These are phyloP conservation scores for Moricandia moricandioides DNA, from an alignment of 345 rosid genomes.

Conservation along the genomic window DNA sequence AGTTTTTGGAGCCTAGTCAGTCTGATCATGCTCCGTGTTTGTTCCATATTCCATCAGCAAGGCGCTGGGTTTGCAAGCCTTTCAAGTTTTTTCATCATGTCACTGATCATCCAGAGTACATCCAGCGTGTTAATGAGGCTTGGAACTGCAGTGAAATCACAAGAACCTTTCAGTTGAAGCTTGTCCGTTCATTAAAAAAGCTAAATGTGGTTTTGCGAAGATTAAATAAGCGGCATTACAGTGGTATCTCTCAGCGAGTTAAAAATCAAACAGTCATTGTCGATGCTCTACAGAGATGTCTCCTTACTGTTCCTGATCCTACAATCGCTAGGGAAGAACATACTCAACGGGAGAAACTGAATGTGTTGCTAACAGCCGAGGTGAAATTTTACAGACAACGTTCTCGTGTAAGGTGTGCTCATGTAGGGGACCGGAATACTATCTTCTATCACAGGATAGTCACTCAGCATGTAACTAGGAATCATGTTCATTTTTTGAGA, in stretches of 20 bases:
- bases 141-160: not conserved
- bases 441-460: not conserved
- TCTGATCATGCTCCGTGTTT: not conserved
- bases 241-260: not conserved
- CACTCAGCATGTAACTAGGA: not conserved
- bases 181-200: not conserved
- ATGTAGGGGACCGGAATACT: not conserved
- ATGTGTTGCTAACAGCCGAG: not conserved
- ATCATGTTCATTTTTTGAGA: not conserved
- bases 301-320: too few species aligned
- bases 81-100: not conserved
- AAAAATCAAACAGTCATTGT: too few species aligned
- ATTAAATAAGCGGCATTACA: too few species aligned
- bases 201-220: not conserved
- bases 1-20: not conserved
- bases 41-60: not conserved
- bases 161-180: not conserved
- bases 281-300: too few species aligned
- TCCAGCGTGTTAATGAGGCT: not conserved
- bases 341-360: not conserved
- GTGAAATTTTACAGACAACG: not conserved
- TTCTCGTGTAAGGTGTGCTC: not conserved
- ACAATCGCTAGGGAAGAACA: not conserved
- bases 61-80: not conserved
- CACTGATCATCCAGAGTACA: not conserved